Base-by-base conservation (phyloP, 2,329 filamentous ascomycete species). In the Cordyceps militaris region DNA sequence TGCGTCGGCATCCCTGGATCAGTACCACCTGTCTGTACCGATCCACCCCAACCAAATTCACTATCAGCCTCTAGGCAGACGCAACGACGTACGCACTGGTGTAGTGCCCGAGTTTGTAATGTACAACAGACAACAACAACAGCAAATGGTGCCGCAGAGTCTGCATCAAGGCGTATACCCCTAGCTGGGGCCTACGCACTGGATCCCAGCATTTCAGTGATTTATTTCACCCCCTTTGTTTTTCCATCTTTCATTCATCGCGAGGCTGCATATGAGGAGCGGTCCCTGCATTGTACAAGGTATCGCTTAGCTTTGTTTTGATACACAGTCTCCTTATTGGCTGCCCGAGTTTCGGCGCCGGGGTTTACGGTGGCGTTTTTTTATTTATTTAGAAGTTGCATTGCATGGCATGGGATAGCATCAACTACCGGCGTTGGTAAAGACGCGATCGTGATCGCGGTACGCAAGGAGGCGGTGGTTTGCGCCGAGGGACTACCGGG, bases 1-100 rank as follows among this genome's bases (percentile, higher is more conserved):
- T 7, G 89, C 91, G 0, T 88, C 89, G 24, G 80, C 85, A 9
- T 90, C 90, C 8, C 81, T 95, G 61, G 87, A 93, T 62, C 82
- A 88, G 64, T 87, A 91, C 67, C 79, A 87, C 63, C 76, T 89
- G 6, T 65, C 72, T 10, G 66, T 82, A 70, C 73, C 76, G 77
- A 65, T 82, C 70, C 73, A 75, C 78, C 84, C 88, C 54, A 80
- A 84, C 60, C 82, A 91, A 73, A 91, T 95, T 86, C 87, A 93
- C 69, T 89, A 94, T 67, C 87, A 92, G 63, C 87, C 88, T 9
- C 73, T 93, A 4, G 87, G 88, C 9, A 85, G 88, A 66, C 77
- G 84, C 32, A 79, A 84, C 59, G 84, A 87, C 43, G 76, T 88
- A 58, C 84, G 86, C 38, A 82, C 85, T 0, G 88, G 88, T 11